Evolutionary conservation across 2,329 filamentous ascomycete genomes (phyloP), one percentile per base, ranked within the genome.

Genomic region (Cytospora mali): DNA sequence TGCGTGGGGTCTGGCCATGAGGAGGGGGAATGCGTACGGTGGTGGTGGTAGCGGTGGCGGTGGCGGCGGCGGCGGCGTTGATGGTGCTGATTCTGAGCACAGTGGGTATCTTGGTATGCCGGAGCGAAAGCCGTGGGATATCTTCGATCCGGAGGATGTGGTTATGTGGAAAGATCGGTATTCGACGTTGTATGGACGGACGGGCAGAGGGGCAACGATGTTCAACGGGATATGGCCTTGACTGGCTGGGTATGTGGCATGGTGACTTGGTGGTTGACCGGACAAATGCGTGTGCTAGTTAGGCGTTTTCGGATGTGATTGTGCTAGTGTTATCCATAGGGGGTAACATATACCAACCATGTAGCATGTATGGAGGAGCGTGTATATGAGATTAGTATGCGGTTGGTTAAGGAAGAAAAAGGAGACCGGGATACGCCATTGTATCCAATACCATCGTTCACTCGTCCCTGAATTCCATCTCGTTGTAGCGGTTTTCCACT

Each of bases 1-100:
- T 58, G 75, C 76, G 16, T 82, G 79, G 75, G 79, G 79, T 60
- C 68, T 84, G 18, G 80, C 79, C 11, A 67, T 81, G 64, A 72
- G 75, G 27, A 74, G 80, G 61, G 63, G 66, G 28, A 64, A 69
- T 33, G 71, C 70, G 9, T 72, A 70, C 29, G 72, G 69, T 27
- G 21, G 35, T 27, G 59, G 61, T 29, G 55, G 35, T 2, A n/a
- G n/a, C n/a, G 42, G 42, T 6, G 21, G 58, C 50, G 58, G 58
- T 16, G 42, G n/a, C n/a, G 42, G n/a, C n/a, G 42, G 42, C 7
- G 21, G 58, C 50, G 58, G 58, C 21, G 42, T 51, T 35, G 23
- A 27, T 21, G 58, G 50, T 25, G 51, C 49, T 25, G 58, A 50
- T 11, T 28, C 50, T 23, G 35, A 61, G 42, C 52, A 54, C 6